Conservation (phyloP, 1,139 yeast genomes). For the Saccharomyces hybrid region DNA sequence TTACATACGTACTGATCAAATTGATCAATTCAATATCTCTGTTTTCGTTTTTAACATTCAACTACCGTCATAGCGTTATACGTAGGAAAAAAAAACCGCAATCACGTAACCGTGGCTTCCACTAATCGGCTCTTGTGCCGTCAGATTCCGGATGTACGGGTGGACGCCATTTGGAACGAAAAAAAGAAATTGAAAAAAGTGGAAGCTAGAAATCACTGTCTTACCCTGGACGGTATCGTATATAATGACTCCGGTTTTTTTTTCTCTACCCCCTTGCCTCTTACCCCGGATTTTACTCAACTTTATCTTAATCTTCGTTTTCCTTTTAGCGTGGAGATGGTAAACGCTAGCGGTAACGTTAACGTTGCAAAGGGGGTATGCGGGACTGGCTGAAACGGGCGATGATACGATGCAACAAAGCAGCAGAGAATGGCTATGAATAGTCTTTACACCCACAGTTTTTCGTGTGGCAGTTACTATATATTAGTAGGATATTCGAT, state of each 20-base stretch:
- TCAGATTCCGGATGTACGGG: not conserved
- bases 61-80: not conserved
- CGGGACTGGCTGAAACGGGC: not conserved
- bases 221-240: not conserved
- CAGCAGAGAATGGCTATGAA: not conserved
- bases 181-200: not conserved
- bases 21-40: not conserved
- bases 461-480: not conserved
- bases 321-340: not conserved
- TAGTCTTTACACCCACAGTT: not conserved
- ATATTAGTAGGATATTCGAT: not conserved
- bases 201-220: not conserved
- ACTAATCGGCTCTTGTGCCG: not conserved
- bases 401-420: not conserved
- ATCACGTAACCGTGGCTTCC: not conserved
- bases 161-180: not conserved
- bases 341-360: not conserved
- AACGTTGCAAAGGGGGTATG: not conserved
- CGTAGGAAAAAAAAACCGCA: not conserved
- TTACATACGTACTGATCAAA: not conserved
- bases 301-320: not conserved
- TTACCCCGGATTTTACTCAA: not conserved
- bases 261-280: not conserved
- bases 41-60: not conserved
- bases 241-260: not conserved